Conservation (phyloP, 2,329 filamentous ascomycete genomes). For the Penicillium hesseltinei region DNA sequence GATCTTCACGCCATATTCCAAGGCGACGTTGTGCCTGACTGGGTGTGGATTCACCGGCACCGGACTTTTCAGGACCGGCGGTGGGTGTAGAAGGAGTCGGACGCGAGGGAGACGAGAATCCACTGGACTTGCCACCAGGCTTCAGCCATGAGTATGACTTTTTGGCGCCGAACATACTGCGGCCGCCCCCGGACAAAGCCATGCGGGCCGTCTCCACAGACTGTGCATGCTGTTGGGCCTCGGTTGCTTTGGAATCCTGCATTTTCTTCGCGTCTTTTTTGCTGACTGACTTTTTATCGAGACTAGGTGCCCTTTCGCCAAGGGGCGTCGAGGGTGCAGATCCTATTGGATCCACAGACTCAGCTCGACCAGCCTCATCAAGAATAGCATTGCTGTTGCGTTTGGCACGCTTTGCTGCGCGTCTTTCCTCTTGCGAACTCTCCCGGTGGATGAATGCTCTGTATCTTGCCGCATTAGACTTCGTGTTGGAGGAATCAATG, state of each 20-base stretch:
- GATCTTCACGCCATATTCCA: constrained; percentile 76
- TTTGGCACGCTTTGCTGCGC: constrained; percentile 65
- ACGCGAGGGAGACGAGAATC: constrained; percentile 40
- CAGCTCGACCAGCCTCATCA: constrained; percentile 53
- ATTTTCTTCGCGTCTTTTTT: constrained; percentile 86
- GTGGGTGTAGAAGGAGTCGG: constrained; percentile 30
- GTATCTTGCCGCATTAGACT: constrained; percentile 51
- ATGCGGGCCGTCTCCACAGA: constrained; percentile 81
- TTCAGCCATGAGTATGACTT: constrained; percentile 52
- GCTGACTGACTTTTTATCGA: constrained; percentile 65
- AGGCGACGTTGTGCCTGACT: constrained; percentile 56
- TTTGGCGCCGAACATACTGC: constrained; percentile 44
- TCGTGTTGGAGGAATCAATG: constrained; percentile 43
- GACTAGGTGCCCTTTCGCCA: constrained; percentile 56
- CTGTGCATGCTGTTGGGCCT: constrained; percentile 74
- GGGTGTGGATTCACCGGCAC: constrained; percentile 32
- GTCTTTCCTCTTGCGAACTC: constrained; percentile 69
- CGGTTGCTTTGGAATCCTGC: constrained; percentile 69
- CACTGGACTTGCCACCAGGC: constrained; percentile 36
- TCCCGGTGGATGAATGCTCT: constrained; percentile 65
- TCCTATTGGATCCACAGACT: constrained; percentile 59
- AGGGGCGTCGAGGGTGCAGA: constrained; percentile 56
- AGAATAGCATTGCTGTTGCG: constrained; percentile 56
- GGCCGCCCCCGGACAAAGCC: constrained; percentile 52
- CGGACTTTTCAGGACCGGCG: constrained; percentile 31